These are phyloP conservation scores for Blastomyces silverae DNA, from an alignment of 2,329 filamentous ascomycete species.

Conservation along the genomic window DNA sequence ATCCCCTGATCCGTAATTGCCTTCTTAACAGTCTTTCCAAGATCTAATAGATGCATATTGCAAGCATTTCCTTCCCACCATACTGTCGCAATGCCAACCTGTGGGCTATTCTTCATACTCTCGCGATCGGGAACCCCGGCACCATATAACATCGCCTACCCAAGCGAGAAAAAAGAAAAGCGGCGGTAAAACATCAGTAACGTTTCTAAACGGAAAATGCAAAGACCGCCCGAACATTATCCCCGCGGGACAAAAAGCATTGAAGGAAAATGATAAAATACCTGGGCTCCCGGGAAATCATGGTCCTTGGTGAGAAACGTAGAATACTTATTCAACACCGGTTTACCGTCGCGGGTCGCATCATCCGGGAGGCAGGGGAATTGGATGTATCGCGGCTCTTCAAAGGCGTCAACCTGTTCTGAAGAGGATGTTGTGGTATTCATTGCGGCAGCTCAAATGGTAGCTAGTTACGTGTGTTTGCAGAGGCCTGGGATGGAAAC, in stretches of 20 bases:
- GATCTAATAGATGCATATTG: conserved; percentile 72
- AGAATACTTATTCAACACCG: conserved; percentile 78
- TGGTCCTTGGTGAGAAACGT: conserved; percentile 72
- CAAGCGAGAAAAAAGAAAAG: not conserved
- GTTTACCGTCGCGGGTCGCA: conserved; percentile 51
- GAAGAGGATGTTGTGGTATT: not conserved
- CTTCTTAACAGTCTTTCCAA: conserved; percentile 81
- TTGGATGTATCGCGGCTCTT: conserved; percentile 49
- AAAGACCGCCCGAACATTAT: not conserved
- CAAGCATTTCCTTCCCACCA: conserved; percentile 99
- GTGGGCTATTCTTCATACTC: conserved; percentile 82
- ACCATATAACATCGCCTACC: conserved; percentile 85
- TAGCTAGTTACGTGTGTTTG: not conserved
- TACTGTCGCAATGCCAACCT: conserved; percentile 83
- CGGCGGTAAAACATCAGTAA: not conserved
- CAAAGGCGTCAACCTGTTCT: conserved; percentile 17
- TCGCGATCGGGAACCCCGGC: conserved; percentile 77
- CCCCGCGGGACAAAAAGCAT: not conserved
- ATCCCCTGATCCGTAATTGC: conserved; percentile 74
- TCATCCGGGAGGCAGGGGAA: conserved; percentile 51
- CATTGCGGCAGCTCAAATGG: not conserved
- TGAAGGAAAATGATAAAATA: conserved; percentile 32
- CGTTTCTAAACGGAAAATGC: conserved; percentile 14
- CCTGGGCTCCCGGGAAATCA: conserved; percentile 88
- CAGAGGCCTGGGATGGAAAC: not conserved